Percentiles rank a stretch among this genome's conserved stretches.
These are phyloP conservation scores for Massarina eburnea DNA, from an alignment of 2,329 filamentous ascomycete species.

Conservation along the genomic window DNA sequence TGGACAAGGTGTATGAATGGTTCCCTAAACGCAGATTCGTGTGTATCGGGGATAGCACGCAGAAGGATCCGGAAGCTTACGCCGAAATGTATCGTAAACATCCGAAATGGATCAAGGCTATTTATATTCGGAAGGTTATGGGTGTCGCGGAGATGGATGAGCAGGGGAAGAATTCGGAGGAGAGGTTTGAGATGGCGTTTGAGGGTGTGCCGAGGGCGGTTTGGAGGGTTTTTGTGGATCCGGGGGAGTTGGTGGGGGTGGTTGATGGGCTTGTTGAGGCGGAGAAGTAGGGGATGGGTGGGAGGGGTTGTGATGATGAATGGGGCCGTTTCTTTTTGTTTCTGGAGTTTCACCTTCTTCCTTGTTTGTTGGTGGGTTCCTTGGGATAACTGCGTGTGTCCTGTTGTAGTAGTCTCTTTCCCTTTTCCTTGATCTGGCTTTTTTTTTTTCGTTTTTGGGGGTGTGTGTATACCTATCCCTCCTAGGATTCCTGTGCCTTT, in stretches of 20 bases:
- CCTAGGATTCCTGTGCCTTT: no score
- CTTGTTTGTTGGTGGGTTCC: no score
- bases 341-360: no score
- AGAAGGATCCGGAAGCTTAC: conserved; percentile 88
- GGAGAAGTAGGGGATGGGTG: not conserved
- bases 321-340: no score
- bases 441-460: no score
- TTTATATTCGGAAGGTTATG: conserved; percentile 82
- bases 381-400: no score
- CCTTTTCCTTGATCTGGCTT: no score
- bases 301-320: no score
- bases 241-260: conserved; percentile 61
- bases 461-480: no score
- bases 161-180: conserved; percentile 66
- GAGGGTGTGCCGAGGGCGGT: conserved; percentile 66
- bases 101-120: conserved; percentile 76
- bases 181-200: conserved; percentile 83
- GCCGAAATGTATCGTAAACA: conserved; percentile 71
- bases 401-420: no score
- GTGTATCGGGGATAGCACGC: conserved; percentile 86
- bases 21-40: conserved; percentile 79
- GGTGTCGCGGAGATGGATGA: conserved; percentile 74
- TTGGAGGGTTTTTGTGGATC: conserved; percentile 83
- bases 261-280: conserved; percentile 30
- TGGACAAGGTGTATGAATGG: conserved; percentile 76